Base-by-base conservation (phyloP, 495 filamentous ascomycete species). In the Penicillium ucsense region DNA sequence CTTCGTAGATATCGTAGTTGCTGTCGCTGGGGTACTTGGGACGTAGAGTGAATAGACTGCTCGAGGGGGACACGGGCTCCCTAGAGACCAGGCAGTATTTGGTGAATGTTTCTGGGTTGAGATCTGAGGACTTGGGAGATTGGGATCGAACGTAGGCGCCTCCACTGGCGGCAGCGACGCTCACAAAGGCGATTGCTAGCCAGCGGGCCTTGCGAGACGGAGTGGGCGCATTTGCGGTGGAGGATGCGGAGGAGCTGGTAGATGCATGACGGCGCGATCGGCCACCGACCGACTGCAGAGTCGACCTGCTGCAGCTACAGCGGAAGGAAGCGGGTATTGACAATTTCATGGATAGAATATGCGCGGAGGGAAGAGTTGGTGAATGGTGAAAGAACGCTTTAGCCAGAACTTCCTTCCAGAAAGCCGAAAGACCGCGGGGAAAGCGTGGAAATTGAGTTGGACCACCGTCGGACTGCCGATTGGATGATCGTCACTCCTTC, bases 11-110 rank as follows among this genome's bases (percentile, higher is more conserved):
- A 8, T 65, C 64, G 44, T 54, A 57, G 40, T 70, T 73, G 39
- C 59, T 50, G 43, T 57, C 68, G 47, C 47, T 67, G 40, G 52
- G 55, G 48, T 48, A 65, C 49, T 62, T 67, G 39, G 74, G 77
- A 35, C 74, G 66, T 7, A 94, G 68, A 2, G 80, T 86, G 56
- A 95, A 80, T 41, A 95, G 76, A 56, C 83, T 79, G 52, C 82
- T 84, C 0, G 84, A 86, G 4, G 80, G 72, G 4, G 89, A 88
- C n/a, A 94, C 74, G 1, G 77, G 71, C 38, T 85, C 78, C 55
- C 78, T 80, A 3, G 73, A 68, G 3, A 77, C 70, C 41, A 97
- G 74, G 11, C 73, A 77, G 60, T 83, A 89, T 37, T 79, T 77
- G 6, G 76, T 73, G 60, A 90, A 90, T 3, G 57, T 64, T 52